Conservation (phyloP, 768 basidiomycete species). For the Mycena rebaudengoi region DNA sequence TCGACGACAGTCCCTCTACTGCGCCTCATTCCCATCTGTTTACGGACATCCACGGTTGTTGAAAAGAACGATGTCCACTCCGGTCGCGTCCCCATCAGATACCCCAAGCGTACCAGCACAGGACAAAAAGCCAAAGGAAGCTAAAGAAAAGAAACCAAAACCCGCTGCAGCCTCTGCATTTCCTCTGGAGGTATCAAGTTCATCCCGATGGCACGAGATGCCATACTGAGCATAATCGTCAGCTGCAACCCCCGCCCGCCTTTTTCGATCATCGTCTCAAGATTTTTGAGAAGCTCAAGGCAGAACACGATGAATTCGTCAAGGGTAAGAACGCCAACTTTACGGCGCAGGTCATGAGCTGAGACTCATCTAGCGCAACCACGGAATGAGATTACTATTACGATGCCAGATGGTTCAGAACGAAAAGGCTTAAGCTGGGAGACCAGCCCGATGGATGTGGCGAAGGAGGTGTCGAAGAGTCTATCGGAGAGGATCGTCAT, state of each 20-base stretch:
- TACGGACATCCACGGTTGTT: constrained; percentile 35
- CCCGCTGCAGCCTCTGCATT: constrained; percentile 49
- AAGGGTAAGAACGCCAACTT: constrained; percentile 57
- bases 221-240: constrained; percentile 24
- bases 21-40: constrained; percentile 30
- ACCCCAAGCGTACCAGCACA: constrained; percentile 48
- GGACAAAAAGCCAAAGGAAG: constrained; percentile 40
- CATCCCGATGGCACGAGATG: neutral
- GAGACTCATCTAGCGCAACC: constrained; percentile 66
- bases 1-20: constrained; percentile 42
- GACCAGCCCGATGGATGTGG: constrained; percentile 91
- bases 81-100: constrained; percentile 65
- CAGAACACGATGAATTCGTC: constrained; percentile 82
- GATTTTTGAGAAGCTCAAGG: constrained; percentile 88
- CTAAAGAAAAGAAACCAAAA: constrained; percentile 58
- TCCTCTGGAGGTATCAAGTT: constrained; percentile 67
- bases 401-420: constrained; percentile 86
- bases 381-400: constrained; percentile 83
- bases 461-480: constrained; percentile 86
- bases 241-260: constrained; percentile 85
- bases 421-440: constrained; percentile 92
- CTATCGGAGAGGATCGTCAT: constrained; percentile 92
- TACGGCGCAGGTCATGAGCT: neutral
- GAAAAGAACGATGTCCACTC: constrained; percentile 57
- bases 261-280: constrained; percentile 92